These are phyloP conservation scores for Daldinia childiae DNA, from an alignment of 495 filamentous ascomycete species.

Conservation along the genomic window DNA sequence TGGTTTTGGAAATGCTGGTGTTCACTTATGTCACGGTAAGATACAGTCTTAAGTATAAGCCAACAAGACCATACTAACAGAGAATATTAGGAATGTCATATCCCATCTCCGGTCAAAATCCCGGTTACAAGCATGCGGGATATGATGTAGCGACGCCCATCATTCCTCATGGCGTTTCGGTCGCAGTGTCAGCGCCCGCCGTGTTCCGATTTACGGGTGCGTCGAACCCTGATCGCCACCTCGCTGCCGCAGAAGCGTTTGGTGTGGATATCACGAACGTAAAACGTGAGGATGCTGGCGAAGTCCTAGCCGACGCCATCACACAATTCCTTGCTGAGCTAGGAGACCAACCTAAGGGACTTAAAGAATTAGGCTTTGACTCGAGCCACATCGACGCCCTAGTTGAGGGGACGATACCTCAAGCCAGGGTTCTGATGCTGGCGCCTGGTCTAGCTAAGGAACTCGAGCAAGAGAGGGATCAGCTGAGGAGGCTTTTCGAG, in stretches of 20 bases:
- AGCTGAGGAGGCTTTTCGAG: conserved; percentile 62
- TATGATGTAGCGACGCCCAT: conserved; percentile 79
- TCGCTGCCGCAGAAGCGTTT: conserved; percentile 88
- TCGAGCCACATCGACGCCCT: conserved; percentile 76
- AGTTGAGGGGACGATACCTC: conserved; percentile 94
- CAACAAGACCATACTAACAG: conserved; percentile 1
- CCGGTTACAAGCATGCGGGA: conserved; percentile 84
- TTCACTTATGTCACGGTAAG: conserved; percentile 90
- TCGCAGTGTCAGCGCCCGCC: conserved; percentile 92
- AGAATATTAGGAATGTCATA: conserved; percentile 78
- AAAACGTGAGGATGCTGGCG: conserved; percentile 85
- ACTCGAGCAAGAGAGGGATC: conserved; percentile 68
- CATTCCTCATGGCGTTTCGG: conserved; percentile 94
- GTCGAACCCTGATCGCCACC: conserved; percentile 89
- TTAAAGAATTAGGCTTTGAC: conserved; percentile 85
- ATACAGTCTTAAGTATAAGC: background rate
- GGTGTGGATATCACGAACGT: conserved; percentile 88
- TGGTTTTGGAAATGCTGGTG: conserved; percentile 96
- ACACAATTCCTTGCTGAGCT: conserved; percentile 79
- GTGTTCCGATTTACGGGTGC: conserved; percentile 94
- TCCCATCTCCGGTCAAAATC: conserved; percentile 93
- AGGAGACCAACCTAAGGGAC: conserved; percentile 88
- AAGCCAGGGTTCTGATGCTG: conserved; percentile 88
- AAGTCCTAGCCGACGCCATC: conserved; percentile 84
- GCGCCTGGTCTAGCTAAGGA: conserved; percentile 81